Evolutionary conservation across 257 asterid genomes (phyloP), one percentile per base, ranked within the genome.

Genomic region (Prunella vulgaris): DNA sequence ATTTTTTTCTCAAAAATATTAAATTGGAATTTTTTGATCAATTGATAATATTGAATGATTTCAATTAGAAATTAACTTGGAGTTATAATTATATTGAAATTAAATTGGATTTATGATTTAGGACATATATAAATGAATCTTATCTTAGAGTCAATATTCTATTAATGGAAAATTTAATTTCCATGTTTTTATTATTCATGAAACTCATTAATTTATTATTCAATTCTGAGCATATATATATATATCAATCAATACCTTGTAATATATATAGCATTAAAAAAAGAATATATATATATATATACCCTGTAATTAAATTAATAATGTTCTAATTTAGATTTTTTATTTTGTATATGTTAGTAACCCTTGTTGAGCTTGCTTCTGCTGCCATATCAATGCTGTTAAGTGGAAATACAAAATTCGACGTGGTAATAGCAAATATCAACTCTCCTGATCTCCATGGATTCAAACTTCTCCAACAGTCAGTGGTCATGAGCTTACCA

Each of bases 371-470:
- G 17, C 71, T 74, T 72, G 80, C 82, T 24, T 77, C 83, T 58
- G 78, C 80, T 67, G 85, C 78, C 13, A 63, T 81, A 57, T 60
- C 82, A 15, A 63, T 81, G 74, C 60, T 81, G 12, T n/a, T 70
- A 0, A 68, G 64, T 22, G 83, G 84, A 51, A 80, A 77, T 66
- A 71, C 63, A 0, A 77, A 48, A 56, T 80, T 74, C 25, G 87
- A 83, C 22, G 66, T 80, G 14, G 73, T 83, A 64, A 69, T 83
- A 64, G 87, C 84, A 12, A 75, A 77, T 60, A 60, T 80, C 38
- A 68, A 83, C 63, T 83, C 87, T 7, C 84, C 84, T 5, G 85
- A 82, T 38, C 82, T 79, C 42, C 80, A 82, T 68, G 80, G 84
- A 8, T 79, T 73, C 27, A 79, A 79, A 28, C 84, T 82, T 52